phyloP scores from a whole-genome alignment of 495 filamentous ascomycete species.

The Xylaria cubensis region DNA sequence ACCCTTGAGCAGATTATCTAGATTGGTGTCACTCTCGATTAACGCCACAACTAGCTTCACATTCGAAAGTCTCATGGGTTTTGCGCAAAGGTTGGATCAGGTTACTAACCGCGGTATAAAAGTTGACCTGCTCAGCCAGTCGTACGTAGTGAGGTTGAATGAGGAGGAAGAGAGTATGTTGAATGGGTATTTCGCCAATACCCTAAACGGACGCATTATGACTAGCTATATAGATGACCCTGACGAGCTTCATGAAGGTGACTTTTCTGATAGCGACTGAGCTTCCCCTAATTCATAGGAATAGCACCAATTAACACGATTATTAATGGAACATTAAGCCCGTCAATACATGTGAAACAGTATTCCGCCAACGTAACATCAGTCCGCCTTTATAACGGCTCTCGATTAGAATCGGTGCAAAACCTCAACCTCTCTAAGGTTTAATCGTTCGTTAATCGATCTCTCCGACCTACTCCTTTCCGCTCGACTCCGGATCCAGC shows the following conservation, averaged over 20 bases:
- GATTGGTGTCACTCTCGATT: constrained; percentile 55
- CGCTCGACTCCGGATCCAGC: background rate
- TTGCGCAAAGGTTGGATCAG: constrained; percentile 50
- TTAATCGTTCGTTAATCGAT: no score
- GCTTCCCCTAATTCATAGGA: background rate
- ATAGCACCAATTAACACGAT: background rate
- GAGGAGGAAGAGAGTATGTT: constrained; percentile 31
- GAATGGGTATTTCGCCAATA: constrained; percentile 24
- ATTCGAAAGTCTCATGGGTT: constrained; percentile 50
- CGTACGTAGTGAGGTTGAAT: constrained; percentile 31
- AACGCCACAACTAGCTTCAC: constrained; percentile 57
- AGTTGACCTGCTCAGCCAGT: constrained; percentile 39
- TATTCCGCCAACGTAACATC: background rate
- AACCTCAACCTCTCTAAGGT: no score
- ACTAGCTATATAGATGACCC: constrained; percentile 41
- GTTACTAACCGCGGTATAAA: constrained; percentile 41
- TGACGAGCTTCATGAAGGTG: constrained; percentile 42
- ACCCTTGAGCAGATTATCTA: constrained; percentile 44
- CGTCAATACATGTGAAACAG: background rate
- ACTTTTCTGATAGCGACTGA: constrained; percentile 41
- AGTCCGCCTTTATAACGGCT: background rate
- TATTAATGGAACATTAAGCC: background rate
- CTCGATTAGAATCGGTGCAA: background rate
- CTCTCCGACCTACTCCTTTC: background rate
- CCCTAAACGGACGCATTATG: constrained; percentile 37